Evolutionary conservation across 768 basidiomycete species (phyloP).

Genomic region (Solioccasus polychromus): DNA sequence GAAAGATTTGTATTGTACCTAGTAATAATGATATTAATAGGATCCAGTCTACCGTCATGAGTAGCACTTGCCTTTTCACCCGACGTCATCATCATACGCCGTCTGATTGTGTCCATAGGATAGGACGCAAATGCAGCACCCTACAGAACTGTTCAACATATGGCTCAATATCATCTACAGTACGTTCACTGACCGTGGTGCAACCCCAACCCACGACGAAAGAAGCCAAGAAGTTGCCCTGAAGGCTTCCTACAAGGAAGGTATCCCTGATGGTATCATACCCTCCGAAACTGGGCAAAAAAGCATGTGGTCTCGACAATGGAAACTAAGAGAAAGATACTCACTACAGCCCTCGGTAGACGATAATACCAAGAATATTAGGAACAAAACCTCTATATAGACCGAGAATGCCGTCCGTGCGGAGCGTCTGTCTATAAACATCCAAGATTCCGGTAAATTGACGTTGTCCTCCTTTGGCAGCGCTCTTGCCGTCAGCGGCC

Average conservation of each 20-base stretch:
- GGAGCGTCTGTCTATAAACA: constrained; percentile 42
- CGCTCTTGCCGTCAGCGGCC: constrained; percentile 38
- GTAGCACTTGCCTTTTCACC: constrained; percentile 29
- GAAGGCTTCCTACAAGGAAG: constrained; percentile 36
- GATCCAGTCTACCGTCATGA: not conserved
- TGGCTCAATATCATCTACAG: not conserved
- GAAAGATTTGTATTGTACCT: constrained; percentile 40
- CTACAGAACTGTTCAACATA: constrained; percentile 16
- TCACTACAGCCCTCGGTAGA: constrained; percentile 45
- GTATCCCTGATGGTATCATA: constrained; percentile 41
- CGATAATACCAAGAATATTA: constrained; percentile 39
- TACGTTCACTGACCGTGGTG: constrained; percentile 33
- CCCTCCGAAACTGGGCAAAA: constrained; percentile 36
- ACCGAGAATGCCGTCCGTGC: constrained; percentile 39
- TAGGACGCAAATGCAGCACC: constrained; percentile 39
- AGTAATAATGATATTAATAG: not conserved
- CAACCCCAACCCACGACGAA: constrained; percentile 41
- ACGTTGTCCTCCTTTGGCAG: constrained; percentile 36
- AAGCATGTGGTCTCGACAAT: not conserved
- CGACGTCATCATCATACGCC: constrained; percentile 49
- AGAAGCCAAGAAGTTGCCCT: constrained; percentile 40
- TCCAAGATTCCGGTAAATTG: constrained; percentile 42
- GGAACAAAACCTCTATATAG: constrained; percentile 43
- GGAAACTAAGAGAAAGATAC: constrained; percentile 8
- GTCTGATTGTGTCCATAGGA: constrained; percentile 43